Base-by-base conservation (phyloP, 2,329 filamentous ascomycete species). In the Neobulgaria alba region DNA sequence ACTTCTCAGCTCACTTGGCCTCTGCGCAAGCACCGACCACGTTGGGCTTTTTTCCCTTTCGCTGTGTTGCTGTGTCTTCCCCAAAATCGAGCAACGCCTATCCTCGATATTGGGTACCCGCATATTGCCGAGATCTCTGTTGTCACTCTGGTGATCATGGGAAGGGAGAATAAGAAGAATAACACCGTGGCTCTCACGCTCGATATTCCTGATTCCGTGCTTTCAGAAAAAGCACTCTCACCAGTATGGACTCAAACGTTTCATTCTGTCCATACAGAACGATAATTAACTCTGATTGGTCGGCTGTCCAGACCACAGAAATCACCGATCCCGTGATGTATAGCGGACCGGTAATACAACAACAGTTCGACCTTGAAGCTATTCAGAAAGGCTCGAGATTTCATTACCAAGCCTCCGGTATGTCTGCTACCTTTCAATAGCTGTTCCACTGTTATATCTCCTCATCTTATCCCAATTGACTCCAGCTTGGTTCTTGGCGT, bases 211-310 rank as follows among this genome's bases (percentile, higher is more conserved):
- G 26, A 33, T 29, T 46, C 43, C 33, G 36, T 41, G 36, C 46
- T 45, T 51, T 41, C 39, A 44, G 34, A 55, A 31, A 43, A 51
- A 43, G 37, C 47, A 50, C 32, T 45, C 29, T 49, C 41, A 47
- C 44, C 39, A 55, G 48, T 53, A 59, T 55, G 56, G 54, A 51
- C 44, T 41, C 52, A 41, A 37, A 56, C 30, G 43, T 58, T 51
- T 55, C 56, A 41, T 54, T 48, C 42, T 57, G 55, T 55, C 56
- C 56, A 37, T 50, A 54, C 36, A 46, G 55, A 48, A 45, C 45
- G 31, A 48, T 46, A 33, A 47, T 54, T 44, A 46, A 52, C 42
- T 42, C 43, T 47, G 42, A 49, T 42, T 53, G 51, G 47, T 53
- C 51, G 17, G 41, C 38, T 36, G 39, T 54, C 20, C 46, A 56